Conservation (phyloP, 139 green algal species). For the Chlorella sorokiniana region DNA sequence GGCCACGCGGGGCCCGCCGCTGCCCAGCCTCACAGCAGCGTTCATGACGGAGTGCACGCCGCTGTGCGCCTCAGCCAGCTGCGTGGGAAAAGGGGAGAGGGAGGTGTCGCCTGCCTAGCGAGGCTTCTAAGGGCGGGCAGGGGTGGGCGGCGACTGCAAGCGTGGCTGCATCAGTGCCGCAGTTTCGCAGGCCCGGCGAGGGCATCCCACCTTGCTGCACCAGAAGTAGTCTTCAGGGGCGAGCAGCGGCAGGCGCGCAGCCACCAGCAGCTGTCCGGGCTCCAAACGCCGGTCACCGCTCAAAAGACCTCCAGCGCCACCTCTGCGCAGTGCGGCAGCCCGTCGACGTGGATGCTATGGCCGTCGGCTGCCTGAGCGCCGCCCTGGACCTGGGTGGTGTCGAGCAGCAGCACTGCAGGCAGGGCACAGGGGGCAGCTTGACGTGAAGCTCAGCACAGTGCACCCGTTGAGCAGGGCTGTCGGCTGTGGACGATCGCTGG, state of each 20-base stretch:
- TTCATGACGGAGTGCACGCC: constrained; percentile 61
- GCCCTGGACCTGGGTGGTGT: too few species aligned
- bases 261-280: not conserved
- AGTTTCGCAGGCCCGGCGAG: not conserved
- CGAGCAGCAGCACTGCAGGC: not conserved
- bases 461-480: not conserved
- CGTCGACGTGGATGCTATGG: not conserved
- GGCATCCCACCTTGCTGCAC: constrained; percentile 30
- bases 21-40: constrained; percentile 35
- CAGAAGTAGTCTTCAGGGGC: constrained; percentile 33
- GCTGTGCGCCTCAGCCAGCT: constrained; percentile 52
- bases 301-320: constrained; percentile 1
- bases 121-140: not conserved
- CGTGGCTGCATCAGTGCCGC: not conserved
- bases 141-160: not conserved
- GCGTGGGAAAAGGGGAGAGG: not conserved
- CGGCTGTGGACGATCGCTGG: too few species aligned
- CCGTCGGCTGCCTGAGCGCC: not conserved
- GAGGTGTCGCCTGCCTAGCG: too few species aligned
- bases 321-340: not conserved
- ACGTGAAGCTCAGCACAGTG: not conserved
- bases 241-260: not conserved
- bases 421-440: not conserved
- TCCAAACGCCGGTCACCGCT: not conserved
- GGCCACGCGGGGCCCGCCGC: not conserved